phyloP scores from a whole-genome alignment of 306 rosid genomes.

The Cucumis sativus region Cucumber_9930_V3 NC_026660.2:20104001-20104500 shows the following conservation, averaged over 20 bases:
- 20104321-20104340: neutral
- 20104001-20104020: neutral
- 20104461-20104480: neutral
- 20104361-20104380: neutral
- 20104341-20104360: neutral
- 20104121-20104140: neutral
- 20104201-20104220: too few relatives aligned
- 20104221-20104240: too few relatives aligned
- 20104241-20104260: too few relatives aligned
- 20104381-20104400: neutral
- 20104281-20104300: neutral
- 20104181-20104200: too few relatives aligned
- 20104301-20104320: neutral
- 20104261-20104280: neutral
- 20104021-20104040: neutral
- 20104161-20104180: neutral
- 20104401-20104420: neutral
- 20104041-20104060: neutral
- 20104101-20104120: neutral
- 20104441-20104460: neutral
- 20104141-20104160: neutral
- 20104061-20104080: neutral
- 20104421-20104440: neutral
- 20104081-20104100: neutral
- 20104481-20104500: neutral